phyloP scores from a whole-genome alignment of 352 stramenopile species.

The Globisporangium parvum region DNA sequence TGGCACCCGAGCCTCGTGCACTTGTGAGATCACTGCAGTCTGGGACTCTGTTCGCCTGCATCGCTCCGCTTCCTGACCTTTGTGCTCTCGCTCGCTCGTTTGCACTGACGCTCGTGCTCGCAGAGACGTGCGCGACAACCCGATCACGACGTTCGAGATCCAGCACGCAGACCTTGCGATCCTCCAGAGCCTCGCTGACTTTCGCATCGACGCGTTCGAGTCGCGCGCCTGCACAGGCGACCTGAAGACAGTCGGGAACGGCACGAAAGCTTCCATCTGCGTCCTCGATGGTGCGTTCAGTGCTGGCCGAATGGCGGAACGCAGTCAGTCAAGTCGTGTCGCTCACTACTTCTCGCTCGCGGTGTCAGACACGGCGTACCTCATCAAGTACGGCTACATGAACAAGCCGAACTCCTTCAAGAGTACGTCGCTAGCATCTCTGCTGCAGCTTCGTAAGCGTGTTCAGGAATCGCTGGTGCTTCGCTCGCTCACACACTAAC shows the following conservation, averaged over 20 bases:
- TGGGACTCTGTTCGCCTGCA: slow-evolving; percentile 1
- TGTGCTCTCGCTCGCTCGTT: not conserved
- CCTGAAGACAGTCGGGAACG: not conserved
- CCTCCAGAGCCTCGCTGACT: slow-evolving; percentile 6
- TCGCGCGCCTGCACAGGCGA: slow-evolving; percentile 1
- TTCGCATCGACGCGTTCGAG: slow-evolving; percentile 8
- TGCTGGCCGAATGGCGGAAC: too few species aligned
- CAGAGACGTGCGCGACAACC: slow-evolving; percentile 18
- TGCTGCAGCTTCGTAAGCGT: not conserved
- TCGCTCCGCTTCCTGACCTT: not conserved
- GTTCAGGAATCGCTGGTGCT: not conserved
- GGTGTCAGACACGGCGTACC: not conserved
- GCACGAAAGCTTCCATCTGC: slow-evolving; percentile 1
- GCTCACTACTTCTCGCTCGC: not conserved
- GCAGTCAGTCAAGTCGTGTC: too few species aligned
- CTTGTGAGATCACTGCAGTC: too few species aligned
- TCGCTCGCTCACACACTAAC: not conserved
- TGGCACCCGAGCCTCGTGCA: slow-evolving; percentile 13
- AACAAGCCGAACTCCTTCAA: not conserved
- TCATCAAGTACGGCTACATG: slow-evolving; percentile 2
- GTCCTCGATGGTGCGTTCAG: slow-evolving; percentile 8
- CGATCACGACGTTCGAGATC: slow-evolving; percentile 20
- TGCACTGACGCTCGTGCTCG: not conserved
- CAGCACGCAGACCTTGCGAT: slow-evolving; percentile 7
- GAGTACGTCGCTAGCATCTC: not conserved